Conservation (phyloP, 495 filamentous ascomycete species). For the Schizothecium vesticola region DNA sequence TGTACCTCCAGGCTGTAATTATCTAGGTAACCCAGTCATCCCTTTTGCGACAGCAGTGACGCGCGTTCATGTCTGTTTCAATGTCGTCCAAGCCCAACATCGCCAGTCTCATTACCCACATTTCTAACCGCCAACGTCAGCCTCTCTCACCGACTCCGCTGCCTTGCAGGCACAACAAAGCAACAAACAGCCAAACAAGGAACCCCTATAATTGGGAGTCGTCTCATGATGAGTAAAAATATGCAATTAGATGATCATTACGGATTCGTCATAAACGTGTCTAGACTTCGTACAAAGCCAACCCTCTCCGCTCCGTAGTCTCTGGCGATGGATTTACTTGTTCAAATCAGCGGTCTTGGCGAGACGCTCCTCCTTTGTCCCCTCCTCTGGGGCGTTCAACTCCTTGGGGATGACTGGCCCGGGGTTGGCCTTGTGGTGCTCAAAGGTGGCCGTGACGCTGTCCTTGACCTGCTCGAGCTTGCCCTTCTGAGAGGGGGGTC, state of each 20-base stretch:
- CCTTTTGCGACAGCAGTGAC: neutral
- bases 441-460: conserved; percentile 30
- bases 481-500: conserved; percentile 7
- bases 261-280: neutral
- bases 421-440: conserved; percentile 42
- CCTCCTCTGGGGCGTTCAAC: conserved; percentile 44
- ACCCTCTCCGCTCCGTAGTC: neutral
- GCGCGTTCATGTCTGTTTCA: neutral
- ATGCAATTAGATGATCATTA: neutral
- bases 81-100: neutral
- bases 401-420: conserved; percentile 46
- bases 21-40: neutral
- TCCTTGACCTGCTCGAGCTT: conserved; percentile 23
- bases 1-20: neutral
- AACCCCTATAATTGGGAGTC: neutral
- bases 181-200: neutral
- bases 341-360: conserved; percentile 61
- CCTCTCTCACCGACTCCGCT: neutral
- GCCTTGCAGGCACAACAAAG: neutral
- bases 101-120: neutral
- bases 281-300: neutral
- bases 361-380: conserved; percentile 62
- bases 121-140: neutral
- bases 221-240: neutral
- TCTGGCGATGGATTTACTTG: conserved; percentile 38